Percentiles rank a stretch among this genome's conserved stretches.
Conservation (phyloP, 768 basidiomycete genomes). For the Termitomyces sp. region DNA sequence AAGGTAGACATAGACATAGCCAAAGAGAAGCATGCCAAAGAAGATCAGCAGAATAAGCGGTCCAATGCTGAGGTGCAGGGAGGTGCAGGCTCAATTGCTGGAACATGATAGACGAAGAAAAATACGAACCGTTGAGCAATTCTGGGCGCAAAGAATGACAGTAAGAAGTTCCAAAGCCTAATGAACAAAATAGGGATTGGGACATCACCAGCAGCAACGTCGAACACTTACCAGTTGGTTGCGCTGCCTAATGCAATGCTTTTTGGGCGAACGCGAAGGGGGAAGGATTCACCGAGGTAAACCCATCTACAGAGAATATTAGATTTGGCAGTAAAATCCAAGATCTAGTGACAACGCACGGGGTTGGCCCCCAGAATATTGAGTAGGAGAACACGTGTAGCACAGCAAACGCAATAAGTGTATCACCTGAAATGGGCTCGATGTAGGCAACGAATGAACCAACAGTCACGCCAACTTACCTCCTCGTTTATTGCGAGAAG, state of each 20-base stretch:
- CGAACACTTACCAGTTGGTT: constrained; percentile 28
- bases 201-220: not conserved
- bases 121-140: constrained; percentile 37
- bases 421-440: constrained; percentile 35
- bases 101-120: not conserved
- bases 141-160: constrained; percentile 66
- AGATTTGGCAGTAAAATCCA: not conserved
- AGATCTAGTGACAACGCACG: constrained; percentile 23
- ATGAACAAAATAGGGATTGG: not conserved
- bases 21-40: constrained; percentile 67
- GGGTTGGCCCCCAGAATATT: constrained; percentile 74
- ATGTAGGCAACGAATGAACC: not conserved
- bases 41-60: constrained; percentile 74
- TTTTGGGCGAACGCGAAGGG: constrained; percentile 73
- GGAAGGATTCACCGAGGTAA: constrained; percentile 77
- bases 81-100: not conserved
- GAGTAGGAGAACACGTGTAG: constrained; percentile 68
- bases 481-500: constrained; percentile 50
- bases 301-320: constrained; percentile 40
- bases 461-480: constrained; percentile 18
- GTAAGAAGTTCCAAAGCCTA: constrained; percentile 75
- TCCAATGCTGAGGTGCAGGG: constrained; percentile 41
- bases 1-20: constrained; percentile 67
- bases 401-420: constrained; percentile 72
- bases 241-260: constrained; percentile 70